phyloP scores from a whole-genome alignment of 2,329 filamentous ascomycete species.

The Beauveria rudraprayagi region DNA sequence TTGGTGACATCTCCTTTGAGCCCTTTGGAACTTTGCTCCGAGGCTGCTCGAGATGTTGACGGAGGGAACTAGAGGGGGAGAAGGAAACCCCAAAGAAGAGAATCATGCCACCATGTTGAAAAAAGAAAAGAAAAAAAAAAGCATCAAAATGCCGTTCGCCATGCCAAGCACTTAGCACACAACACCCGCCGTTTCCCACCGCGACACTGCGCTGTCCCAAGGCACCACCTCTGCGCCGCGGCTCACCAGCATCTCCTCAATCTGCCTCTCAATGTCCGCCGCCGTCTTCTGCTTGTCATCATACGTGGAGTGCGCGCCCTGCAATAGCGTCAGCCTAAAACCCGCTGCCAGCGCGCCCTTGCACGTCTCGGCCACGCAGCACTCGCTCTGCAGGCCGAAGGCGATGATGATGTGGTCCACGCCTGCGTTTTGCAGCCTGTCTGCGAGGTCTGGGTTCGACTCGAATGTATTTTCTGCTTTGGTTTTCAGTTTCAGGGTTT shows the following conservation, averaged over 20 bases:
- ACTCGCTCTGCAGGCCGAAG: constrained; percentile 26
- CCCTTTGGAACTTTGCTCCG: neutral
- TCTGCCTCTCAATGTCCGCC: constrained; percentile 21
- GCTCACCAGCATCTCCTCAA: constrained; percentile 18
- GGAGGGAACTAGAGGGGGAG: too few relatives aligned
- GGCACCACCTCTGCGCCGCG: constrained; percentile 17
- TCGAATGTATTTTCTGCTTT: constrained; percentile 21
- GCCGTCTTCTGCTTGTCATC: constrained; percentile 17
- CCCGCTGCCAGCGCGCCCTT: constrained; percentile 21
- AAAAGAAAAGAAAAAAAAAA: neutral
- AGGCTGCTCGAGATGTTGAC: too few relatives aligned
- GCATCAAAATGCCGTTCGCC: neutral
- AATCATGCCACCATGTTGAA: too few relatives aligned
- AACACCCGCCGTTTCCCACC: constrained; percentile 7
- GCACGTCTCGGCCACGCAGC: constrained; percentile 22
- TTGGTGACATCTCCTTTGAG: neutral
- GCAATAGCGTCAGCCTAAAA: constrained; percentile 21
- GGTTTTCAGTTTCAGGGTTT: neutral
- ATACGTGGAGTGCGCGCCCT: constrained; percentile 26
- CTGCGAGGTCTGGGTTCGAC: constrained; percentile 22
- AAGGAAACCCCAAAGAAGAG: too few relatives aligned
- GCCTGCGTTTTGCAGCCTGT: constrained; percentile 16
- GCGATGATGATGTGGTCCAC: constrained; percentile 19
- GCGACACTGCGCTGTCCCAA: constrained; percentile 16
- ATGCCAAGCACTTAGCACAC: neutral